Base-by-base conservation (phyloP, 2,329 filamentous ascomycete genomes). In the Neurospora sp. region DNA sequence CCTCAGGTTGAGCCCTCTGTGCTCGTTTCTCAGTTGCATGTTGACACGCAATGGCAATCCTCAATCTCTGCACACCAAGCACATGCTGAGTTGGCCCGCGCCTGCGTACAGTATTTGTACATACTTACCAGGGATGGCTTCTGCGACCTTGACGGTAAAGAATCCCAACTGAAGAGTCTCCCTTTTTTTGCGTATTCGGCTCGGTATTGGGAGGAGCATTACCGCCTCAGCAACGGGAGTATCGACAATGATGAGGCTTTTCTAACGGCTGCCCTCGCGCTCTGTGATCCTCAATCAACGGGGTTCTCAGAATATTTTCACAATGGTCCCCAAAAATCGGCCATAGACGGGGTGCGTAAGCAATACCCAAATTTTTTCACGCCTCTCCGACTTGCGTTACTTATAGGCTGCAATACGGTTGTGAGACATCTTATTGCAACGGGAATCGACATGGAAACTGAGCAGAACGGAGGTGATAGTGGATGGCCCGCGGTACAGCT, bases 141-240 rank as follows among this genome's bases (percentile, higher is more conserved):
- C n/a, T 19, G n/a, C 17, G n/a, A 19, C 3, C n/a, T 46, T 19
- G n/a, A 2, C 17, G 13, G 4, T 1, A 4, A 43, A 43, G 1
- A 9, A 1, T 4, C 1, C 17, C 0, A 1, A 0, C 3, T n/a
- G 40, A 10, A n/a, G 0, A 19, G 15, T 11, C 2, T 19, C 2
- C 8, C n/a, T 19, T 46, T 46, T 1, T 11, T 4, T 17, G 1
- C 1, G 1, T 46, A 46, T 46, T 19, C n/a, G 42, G 40, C 8
- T 17, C 7, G 13, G 6, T 19, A n/a, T 8, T 46, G 42, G 42
- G 9, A 10, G n/a, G 7, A 8, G 0, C 42, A 46, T 19, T 11
- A 46, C 17, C 42, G 9, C 9, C 8, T 10, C 15, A 46, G 42
- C 42, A 46, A 11, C 5, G 43, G 43, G n/a, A 3, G 0, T 23